Evolutionary conservation across 805 yeast genomes (phyloP).

Genomic region (Ogataea paradorogensis): DNA sequence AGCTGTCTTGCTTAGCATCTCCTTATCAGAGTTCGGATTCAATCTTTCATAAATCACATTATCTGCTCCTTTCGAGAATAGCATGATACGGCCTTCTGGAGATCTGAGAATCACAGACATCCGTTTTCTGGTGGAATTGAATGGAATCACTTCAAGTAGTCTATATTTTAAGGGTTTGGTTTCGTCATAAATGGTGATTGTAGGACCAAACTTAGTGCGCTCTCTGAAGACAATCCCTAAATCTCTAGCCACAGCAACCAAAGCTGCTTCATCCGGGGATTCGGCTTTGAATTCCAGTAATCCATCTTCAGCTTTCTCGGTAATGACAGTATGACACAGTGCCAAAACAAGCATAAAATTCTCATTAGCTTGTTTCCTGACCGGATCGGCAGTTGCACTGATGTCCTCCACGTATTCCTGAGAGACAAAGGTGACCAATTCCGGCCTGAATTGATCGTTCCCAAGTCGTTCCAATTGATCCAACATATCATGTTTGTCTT

Average conservation of each 20-base stretch:
- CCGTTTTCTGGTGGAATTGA: slow-evolving; percentile 70
- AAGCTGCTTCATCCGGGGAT: slow-evolving; percentile 80
- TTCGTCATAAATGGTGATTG: slow-evolving; percentile 45
- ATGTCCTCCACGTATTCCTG: slow-evolving; percentile 56
- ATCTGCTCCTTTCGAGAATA: slow-evolving; percentile 75
- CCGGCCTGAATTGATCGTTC: slow-evolving; percentile 51
- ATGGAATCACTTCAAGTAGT: slow-evolving; percentile 56
- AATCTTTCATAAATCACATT: slow-evolving; percentile 57
- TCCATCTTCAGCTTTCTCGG: slow-evolving; percentile 46
- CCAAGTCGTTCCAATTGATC: slow-evolving; percentile 34
- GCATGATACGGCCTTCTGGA: slow-evolving; percentile 39
- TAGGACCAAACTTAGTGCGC: slow-evolving; percentile 47
- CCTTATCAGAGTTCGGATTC: slow-evolving; percentile 34
- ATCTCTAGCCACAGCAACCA: slow-evolving; percentile 74
- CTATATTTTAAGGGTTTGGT: slow-evolving; percentile 39
- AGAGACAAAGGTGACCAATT: slow-evolving; percentile 60
- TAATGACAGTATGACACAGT: slow-evolving; percentile 71
- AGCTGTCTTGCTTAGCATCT: slow-evolving; percentile 54
- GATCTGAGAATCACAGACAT: slow-evolving; percentile 69
- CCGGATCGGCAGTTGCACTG: slow-evolving; percentile 27
- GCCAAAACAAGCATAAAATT: slow-evolving; percentile 65
- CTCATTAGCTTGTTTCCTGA: slow-evolving; percentile 48
- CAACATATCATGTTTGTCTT: slow-evolving; percentile 49
- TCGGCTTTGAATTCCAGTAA: slow-evolving; percentile 64
- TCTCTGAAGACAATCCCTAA: slow-evolving; percentile 63